A percentile compares a stretch with the other conserved stretches of the same genome.
Evolutionary conservation across 202 grass and related monocot species (phyloP).

Genomic region (Setaria viridis): DNA sequence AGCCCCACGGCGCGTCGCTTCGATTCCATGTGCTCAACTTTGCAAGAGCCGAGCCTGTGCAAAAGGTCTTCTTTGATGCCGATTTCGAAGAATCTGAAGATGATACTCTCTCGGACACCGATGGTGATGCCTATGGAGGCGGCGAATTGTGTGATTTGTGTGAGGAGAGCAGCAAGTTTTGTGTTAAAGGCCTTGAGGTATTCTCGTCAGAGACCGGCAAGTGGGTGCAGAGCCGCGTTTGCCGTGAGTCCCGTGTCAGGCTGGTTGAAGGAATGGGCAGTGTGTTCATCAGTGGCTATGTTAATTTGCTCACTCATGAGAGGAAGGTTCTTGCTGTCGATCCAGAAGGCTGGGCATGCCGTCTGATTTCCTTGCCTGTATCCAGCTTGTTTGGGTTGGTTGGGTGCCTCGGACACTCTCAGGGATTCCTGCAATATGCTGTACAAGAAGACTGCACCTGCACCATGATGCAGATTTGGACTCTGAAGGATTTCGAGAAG

Average conservation of each 20-base stretch:
- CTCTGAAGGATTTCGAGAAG: slow-evolving; percentile 31
- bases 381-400: background rate
- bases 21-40: slow-evolving; percentile 36
- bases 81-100: background rate
- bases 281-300: slow-evolving; percentile 29
- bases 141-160: background rate
- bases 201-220: slow-evolving; percentile 36
- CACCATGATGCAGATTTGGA: slow-evolving; percentile 39
- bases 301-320: slow-evolving; percentile 32
- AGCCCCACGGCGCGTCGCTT: slow-evolving; percentile 18
- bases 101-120: background rate
- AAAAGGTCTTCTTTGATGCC: background rate
- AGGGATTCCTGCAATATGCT: slow-evolving; percentile 38
- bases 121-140: background rate
- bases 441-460: background rate
- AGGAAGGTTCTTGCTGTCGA: slow-evolving; percentile 35
- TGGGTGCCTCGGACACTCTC: slow-evolving; percentile 30
- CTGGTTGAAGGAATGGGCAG: slow-evolving; percentile 18
- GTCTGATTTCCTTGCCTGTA: slow-evolving; percentile 28
- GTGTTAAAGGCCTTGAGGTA: slow-evolving; percentile 17
- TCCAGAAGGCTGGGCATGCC: background rate
- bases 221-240: background rate
- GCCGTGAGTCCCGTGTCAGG: background rate
- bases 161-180: background rate
- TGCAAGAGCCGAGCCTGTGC: slow-evolving; percentile 14